Conservation (phyloP, 2,329 filamentous ascomycete species). For the Rutstroemia sp. region DNA sequence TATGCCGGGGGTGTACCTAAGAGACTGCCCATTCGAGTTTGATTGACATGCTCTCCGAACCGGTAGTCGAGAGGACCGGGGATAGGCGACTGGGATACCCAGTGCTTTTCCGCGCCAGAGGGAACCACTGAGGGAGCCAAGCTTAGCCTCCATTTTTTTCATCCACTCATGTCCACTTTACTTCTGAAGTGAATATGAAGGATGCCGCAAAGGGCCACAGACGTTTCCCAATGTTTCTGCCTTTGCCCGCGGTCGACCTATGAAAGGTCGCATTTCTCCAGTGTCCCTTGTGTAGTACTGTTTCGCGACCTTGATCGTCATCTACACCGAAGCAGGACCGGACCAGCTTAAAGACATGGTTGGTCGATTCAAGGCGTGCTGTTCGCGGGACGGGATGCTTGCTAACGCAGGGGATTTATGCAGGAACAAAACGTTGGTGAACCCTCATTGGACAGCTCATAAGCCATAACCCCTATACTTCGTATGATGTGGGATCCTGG, state of each 20-base stretch:
- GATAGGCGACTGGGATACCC: background rate
- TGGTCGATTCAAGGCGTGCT: background rate
- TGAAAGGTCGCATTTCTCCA: background rate
- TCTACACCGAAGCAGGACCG: constrained; percentile 5
- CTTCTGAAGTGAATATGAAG: background rate
- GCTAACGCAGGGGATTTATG: background rate
- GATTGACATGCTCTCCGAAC: constrained; percentile 3
- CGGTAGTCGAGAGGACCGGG: background rate
- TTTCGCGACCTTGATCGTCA: constrained; percentile 4
- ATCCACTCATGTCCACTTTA: background rate
- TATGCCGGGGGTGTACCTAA: background rate
- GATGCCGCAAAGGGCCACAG: background rate
- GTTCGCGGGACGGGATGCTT: background rate
- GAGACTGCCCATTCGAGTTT: background rate
- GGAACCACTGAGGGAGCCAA: background rate
- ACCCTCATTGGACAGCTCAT: background rate
- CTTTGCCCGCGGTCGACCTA: background rate
- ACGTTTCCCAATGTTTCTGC: background rate
- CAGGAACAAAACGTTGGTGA: constrained; percentile 4
- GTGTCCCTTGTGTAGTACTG: background rate
- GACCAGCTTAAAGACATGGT: constrained; percentile 3
- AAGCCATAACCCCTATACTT: constrained; percentile 4
- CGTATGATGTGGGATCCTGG: background rate
- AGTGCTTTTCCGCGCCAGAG: background rate
- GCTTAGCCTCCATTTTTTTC: background rate